Conservation (phyloP, 2,329 filamentous ascomycete species). For the Pyrenochaeta sp. region DNA sequence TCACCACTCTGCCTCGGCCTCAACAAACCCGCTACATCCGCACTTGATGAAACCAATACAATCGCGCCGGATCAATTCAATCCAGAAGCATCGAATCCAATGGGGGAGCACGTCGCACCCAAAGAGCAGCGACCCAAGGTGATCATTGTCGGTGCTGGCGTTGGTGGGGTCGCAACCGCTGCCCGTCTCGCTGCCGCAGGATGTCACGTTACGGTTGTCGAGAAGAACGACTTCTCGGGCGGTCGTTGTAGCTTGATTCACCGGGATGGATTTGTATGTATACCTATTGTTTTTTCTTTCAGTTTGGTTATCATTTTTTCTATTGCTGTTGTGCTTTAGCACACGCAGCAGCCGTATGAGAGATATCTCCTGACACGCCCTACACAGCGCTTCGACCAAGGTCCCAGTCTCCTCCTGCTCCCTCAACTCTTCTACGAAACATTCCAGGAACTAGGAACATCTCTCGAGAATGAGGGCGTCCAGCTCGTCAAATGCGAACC, state of each 20-base stretch:
- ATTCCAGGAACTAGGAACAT: constrained; percentile 73
- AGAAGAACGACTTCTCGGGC: constrained; percentile 77
- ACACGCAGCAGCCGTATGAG: no score
- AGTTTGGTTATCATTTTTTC: no score
- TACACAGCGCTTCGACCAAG: constrained; percentile 73
- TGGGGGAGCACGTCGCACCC: constrained; percentile 15
- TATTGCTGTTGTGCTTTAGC: no score
- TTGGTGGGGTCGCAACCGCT: constrained; percentile 74
- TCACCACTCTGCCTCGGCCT: constrained; percentile 21
- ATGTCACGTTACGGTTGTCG: constrained; percentile 75
- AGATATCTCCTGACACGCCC: no score
- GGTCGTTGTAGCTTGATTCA: constrained; percentile 73
- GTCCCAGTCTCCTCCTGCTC: constrained; percentile 75
- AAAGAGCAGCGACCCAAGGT: constrained; percentile 28
- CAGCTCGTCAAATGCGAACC: constrained; percentile 74
- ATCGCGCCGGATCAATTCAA: constrained; percentile 1
- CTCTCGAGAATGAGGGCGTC: constrained; percentile 70
- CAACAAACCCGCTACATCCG: neutral
- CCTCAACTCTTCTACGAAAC: constrained; percentile 74
- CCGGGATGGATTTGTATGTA: constrained; percentile 64
- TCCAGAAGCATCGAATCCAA: neutral
- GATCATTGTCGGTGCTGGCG: constrained; percentile 67
- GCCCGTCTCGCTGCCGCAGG: constrained; percentile 75
- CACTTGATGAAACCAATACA: constrained; percentile 5
- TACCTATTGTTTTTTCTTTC: no score